Base-by-base conservation (phyloP, 768 basidiomycete genomes). In the Lanmaoa rubissima region DNA sequence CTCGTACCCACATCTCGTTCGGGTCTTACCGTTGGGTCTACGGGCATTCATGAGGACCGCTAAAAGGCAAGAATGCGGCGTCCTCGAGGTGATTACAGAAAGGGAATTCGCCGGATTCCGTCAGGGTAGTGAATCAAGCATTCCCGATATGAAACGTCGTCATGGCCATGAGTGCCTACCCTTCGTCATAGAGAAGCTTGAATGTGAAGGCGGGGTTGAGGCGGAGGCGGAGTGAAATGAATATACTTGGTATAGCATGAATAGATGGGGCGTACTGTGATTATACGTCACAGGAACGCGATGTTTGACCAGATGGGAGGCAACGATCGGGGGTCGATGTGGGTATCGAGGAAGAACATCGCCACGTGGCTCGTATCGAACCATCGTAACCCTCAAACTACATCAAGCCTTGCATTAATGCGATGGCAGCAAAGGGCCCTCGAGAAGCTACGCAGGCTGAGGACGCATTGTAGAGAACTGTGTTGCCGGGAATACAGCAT, bases 1-100 rank as follows among this genome's bases (percentile, higher is more conserved):
- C 62, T 62, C 49, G 32, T 38, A 55, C 62, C 62, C 62, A 67
- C 58, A 40, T 17, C 35, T 19, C 39, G 9, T 16, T 47, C 62
- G 48, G 54, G 9, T 31, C 47, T 44, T 34, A 24, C 48, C 40
- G 38, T 16, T 19, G 12, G 38, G 34, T 28, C 51, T 16, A 43
- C n/a, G 40, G 50, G 21, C 57, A 45, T 41, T 34, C 49, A 48
- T 35, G 24, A 48, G 7, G 50, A 34, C 31, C 46, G 26, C 43
- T 31, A 39, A 55, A 46, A 51, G 54, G 55, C 43, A 58, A 40
- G 62, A 64, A 69, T 51, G 69, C 64, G 64, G 62, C 16, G 5
- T 59, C 66, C 69, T 61, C 64, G 59, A 70, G 68, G 66, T 70
- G 66, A 70, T 70, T 68, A 70, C 60, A 68, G 44, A 48, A 19